phyloP scores from a whole-genome alignment of 202 grass and related monocot species.

The Elaeis oleifera region DNA sequence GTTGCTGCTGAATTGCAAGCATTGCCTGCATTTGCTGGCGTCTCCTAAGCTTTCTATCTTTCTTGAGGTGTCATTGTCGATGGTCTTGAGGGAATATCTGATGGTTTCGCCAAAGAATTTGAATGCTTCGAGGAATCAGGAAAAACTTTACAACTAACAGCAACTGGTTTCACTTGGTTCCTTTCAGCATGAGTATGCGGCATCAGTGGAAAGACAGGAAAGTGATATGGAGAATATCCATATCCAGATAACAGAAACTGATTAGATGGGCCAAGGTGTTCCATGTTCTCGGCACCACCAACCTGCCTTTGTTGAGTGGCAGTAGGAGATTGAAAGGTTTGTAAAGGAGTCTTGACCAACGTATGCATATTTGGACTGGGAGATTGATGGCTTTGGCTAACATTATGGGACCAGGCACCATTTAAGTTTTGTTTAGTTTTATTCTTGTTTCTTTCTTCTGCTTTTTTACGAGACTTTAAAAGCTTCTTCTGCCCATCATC shows the following conservation, averaged over 20 bases:
- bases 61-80: conserved; percentile 65
- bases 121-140: conserved; percentile 31
- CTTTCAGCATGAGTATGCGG: conserved; percentile 29
- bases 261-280: conserved; percentile 35
- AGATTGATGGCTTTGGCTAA: conserved; percentile 31
- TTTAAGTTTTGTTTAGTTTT: conserved; percentile 31
- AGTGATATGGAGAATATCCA: conserved; percentile 35
- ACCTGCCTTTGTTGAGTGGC: conserved; percentile 25
- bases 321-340: conserved; percentile 29
- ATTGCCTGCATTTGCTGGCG: conserved; percentile 66
- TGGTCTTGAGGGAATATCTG: conserved; percentile 36
- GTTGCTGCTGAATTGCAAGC: conserved; percentile 65
- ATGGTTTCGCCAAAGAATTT: conserved; percentile 28
- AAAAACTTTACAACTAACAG: conserved; percentile 23
- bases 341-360: conserved; percentile 14
- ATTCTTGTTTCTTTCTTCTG: conserved; percentile 44
- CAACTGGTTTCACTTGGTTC: conserved; percentile 28
- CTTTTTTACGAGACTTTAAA: conserved; percentile 42
- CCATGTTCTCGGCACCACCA: conserved; percentile 32
- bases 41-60: conserved; percentile 76
- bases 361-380: conserved; percentile 31
- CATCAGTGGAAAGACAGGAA: conserved; percentile 32
- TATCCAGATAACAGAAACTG: conserved; percentile 42
- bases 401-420: conserved; percentile 21
- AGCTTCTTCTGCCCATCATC: conserved; percentile 33